Conservation (phyloP, 768 basidiomycete species). For the Collybia sordida region DNA sequence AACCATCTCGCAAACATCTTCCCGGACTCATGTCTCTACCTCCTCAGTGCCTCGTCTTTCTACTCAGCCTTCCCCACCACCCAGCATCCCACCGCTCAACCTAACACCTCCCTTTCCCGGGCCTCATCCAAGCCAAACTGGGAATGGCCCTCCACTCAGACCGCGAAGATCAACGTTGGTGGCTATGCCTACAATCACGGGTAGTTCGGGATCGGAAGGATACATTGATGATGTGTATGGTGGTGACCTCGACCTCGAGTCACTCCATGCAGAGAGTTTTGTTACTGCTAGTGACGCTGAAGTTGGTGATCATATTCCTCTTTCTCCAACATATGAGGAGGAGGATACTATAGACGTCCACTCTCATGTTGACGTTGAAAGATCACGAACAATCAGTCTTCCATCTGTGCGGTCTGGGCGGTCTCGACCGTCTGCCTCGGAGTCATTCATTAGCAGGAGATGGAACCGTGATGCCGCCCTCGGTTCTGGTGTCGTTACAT, state of each 20-base stretch:
- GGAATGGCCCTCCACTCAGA: slow-evolving; percentile 26
- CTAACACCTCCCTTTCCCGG: slow-evolving; percentile 53
- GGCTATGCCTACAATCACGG: slow-evolving; percentile 41
- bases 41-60: slow-evolving; percentile 23
- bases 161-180: slow-evolving; percentile 21
- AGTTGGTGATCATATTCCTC: neutral
- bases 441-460: slow-evolving; percentile 52
- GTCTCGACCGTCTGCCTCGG: slow-evolving; percentile 31
- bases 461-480: slow-evolving; percentile 45
- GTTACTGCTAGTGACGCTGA: slow-evolving; percentile 42
- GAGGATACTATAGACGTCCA: slow-evolving; percentile 10
- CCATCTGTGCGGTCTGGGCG: slow-evolving; percentile 14
- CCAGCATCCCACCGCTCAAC: slow-evolving; percentile 60
- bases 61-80: slow-evolving; percentile 23
- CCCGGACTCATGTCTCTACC: slow-evolving; percentile 52
- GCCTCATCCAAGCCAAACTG: slow-evolving; percentile 30
- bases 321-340: neutral
- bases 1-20: slow-evolving; percentile 63
- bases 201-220: slow-evolving; percentile 32
- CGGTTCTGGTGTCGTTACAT: slow-evolving; percentile 30
- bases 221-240: slow-evolving; percentile 30
- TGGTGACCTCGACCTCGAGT: slow-evolving; percentile 37
- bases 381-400: neutral
- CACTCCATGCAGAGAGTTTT: slow-evolving; percentile 57
- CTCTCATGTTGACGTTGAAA: neutral